Conservation (phyloP, 2,329 filamentous ascomycete species). For the Fusarium protoensiforme region DNA sequence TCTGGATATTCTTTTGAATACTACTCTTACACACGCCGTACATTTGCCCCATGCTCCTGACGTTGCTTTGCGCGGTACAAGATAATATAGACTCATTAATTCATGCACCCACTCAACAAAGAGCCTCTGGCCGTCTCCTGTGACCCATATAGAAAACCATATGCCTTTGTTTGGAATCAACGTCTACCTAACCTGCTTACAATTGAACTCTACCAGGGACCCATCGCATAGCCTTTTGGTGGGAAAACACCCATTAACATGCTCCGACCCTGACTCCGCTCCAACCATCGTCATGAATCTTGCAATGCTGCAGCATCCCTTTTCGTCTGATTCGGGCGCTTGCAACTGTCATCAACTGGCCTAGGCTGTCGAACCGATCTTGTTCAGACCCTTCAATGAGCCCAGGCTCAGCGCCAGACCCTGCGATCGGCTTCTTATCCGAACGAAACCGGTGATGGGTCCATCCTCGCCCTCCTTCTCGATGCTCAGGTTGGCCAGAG, state of each 20-base stretch:
- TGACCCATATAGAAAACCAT: slow-evolving; percentile 20
- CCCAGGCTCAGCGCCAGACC: slow-evolving; percentile 93
- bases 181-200: slow-evolving; percentile 46
- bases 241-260: slow-evolving; percentile 48
- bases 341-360: slow-evolving; percentile 15
- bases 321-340: slow-evolving; percentile 24
- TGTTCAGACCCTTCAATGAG: slow-evolving; percentile 93
- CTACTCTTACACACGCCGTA: neutral
- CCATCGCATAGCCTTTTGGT: slow-evolving; percentile 46
- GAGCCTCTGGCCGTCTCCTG: neutral
- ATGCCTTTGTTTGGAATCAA: slow-evolving; percentile 41
- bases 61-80: neutral
- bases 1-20: slow-evolving; percentile 10
- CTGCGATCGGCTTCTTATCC: slow-evolving; percentile 97
- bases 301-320: slow-evolving; percentile 36
- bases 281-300: slow-evolving; percentile 44
- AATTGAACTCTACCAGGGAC: slow-evolving; percentile 44
- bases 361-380: slow-evolving; percentile 65
- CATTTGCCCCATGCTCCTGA: neutral
- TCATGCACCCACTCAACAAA: neutral
- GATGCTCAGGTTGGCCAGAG: slow-evolving; percentile 95
- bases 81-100: slow-evolving; percentile 8
- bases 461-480: slow-evolving; percentile 97
- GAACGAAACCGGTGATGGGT: slow-evolving; percentile 95
- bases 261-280: slow-evolving; percentile 47